phyloP scores from a whole-genome alignment of 192 early-diverging fungal species.

The Rhizoclosmatium sp. region DNA sequence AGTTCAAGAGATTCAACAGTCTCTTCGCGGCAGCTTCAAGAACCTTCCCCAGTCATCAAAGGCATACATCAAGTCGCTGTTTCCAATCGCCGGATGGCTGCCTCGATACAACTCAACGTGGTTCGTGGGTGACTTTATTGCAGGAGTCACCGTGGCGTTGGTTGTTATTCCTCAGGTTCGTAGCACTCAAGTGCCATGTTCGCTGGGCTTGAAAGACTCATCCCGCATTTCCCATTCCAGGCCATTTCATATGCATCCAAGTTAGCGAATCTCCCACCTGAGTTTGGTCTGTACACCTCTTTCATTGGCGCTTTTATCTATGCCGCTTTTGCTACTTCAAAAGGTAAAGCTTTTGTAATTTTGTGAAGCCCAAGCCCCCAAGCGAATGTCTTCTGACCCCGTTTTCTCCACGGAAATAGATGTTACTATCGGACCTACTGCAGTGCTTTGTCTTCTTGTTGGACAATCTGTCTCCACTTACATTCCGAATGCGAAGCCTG shows the following conservation, averaged over 20 bases:
- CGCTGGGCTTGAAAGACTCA: not conserved
- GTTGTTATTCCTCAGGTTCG: constrained; percentile 74
- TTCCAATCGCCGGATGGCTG: constrained; percentile 62
- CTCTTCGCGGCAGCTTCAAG: not conserved
- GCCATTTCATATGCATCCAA: constrained; percentile 72
- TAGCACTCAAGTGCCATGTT: not conserved
- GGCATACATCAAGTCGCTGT: constrained; percentile 35
- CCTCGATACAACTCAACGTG: constrained; percentile 68
- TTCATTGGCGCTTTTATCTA: constrained; percentile 77
- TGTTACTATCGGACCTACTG: constrained; percentile 76
- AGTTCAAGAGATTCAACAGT: no score
- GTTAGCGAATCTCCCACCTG: constrained; percentile 73
- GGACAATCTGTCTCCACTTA: constrained; percentile 66
- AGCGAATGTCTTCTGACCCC: no score
- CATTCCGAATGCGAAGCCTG: constrained; percentile 33
- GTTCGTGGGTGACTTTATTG: constrained; percentile 73
- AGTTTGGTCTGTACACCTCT: constrained; percentile 80
- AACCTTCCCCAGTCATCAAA: not conserved
- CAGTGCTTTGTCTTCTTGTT: constrained; percentile 80
- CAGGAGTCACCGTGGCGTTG: constrained; percentile 74
- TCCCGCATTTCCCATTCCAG: not conserved
- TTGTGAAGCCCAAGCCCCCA: no score
- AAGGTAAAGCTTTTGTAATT: constrained; percentile 51
- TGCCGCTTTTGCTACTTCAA: constrained; percentile 74
- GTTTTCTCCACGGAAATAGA: constrained; percentile 21